Conservation (phyloP, 768 basidiomycete genomes). For the Lentinula boryana region DNA sequence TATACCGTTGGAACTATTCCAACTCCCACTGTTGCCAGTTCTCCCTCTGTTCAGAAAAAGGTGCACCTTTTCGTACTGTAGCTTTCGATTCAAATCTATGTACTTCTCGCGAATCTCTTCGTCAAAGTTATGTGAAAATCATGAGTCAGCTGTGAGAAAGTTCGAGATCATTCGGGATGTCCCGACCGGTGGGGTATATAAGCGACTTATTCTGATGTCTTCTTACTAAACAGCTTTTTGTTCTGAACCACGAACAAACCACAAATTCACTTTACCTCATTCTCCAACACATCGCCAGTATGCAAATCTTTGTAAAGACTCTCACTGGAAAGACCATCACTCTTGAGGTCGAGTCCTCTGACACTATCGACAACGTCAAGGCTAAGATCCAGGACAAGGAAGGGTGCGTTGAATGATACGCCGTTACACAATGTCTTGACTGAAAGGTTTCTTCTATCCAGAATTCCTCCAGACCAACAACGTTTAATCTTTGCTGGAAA, state of each 20-base stretch:
- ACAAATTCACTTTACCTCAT: not conserved
- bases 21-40: no score
- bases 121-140: not conserved
- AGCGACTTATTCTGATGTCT: not conserved
- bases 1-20: no score
- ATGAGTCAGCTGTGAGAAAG: not conserved
- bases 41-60: no score
- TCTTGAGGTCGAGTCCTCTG: slow-evolving; percentile 66
- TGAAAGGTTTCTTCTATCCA: slow-evolving; percentile 7
- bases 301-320: slow-evolving; percentile 48
- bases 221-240: not conserved
- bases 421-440: not conserved
- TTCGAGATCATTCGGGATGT: not conserved
- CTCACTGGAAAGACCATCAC: slow-evolving; percentile 76
- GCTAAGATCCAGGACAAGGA: slow-evolving; percentile 90
- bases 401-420: slow-evolving; percentile 37
- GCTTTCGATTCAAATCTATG: no score
- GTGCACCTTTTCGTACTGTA: no score
- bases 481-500: slow-evolving; percentile 79
- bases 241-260: not conserved
- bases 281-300: slow-evolving; percentile 14
- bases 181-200: not conserved
- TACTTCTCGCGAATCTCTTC: no score
- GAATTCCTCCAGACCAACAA: slow-evolving; percentile 65
- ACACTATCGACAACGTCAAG: slow-evolving; percentile 68